These are phyloP conservation scores for Xanthoconium separans DNA, from an alignment of 1,284 basidiomycete genomes.

Conservation along the genomic window DNA sequence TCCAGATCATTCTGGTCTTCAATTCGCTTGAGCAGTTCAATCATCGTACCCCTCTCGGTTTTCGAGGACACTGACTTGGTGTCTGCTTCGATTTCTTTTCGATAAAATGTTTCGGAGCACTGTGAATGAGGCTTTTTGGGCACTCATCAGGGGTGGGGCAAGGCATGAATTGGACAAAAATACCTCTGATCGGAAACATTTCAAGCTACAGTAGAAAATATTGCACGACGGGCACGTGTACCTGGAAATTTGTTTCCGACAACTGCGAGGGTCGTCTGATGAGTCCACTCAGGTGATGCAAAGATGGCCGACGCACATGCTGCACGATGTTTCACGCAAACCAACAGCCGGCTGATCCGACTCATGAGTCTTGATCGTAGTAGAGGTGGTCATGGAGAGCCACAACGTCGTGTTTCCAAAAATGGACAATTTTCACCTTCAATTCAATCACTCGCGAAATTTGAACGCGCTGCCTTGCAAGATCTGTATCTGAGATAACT, in stretches of 20 bases:
- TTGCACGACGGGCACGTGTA: slow-evolving; percentile 84
- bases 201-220: slow-evolving; percentile 73
- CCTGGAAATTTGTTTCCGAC: slow-evolving; percentile 68
- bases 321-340: slow-evolving; percentile 31
- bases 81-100: slow-evolving; percentile 62
- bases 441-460: no score
- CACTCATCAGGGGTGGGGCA: not conserved
- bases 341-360: slow-evolving; percentile 7
- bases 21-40: slow-evolving; percentile 67
- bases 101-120: slow-evolving; percentile 78
- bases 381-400: no score
- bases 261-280: slow-evolving; percentile 44
- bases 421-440: not conserved
- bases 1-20: slow-evolving; percentile 56
- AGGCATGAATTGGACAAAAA: slow-evolving; percentile 12
- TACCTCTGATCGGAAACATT: slow-evolving; percentile 74
- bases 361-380: slow-evolving; percentile 20
- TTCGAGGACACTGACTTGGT: slow-evolving; percentile 55
- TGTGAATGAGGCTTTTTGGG: slow-evolving; percentile 52
- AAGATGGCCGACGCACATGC: slow-evolving; percentile 33
- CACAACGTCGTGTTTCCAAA: not conserved
- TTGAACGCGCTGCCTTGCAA: no score
- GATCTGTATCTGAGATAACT: no score
- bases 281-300: slow-evolving; percentile 1
- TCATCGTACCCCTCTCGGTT: slow-evolving; percentile 53